Evolutionary conservation across 1,284 basidiomycete genomes (phyloP), one percentile per base, ranked within the genome.

Genomic region (Chondrostereum purpureum): DNA sequence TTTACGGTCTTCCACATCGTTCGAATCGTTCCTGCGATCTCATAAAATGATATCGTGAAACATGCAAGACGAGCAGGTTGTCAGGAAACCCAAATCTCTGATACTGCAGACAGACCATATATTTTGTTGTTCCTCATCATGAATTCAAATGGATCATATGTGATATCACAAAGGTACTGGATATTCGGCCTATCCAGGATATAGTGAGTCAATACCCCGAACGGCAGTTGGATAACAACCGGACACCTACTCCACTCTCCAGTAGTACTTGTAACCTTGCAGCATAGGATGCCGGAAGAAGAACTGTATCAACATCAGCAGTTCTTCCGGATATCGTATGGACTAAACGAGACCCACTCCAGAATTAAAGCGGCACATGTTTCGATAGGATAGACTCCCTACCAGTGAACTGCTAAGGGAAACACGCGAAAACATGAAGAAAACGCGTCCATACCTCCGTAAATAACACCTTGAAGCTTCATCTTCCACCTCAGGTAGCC

Each of bases 121-220:
- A 76, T 67, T 60, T 88, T 89, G 50, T 80, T 73, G 54, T 86
- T 67, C 33, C 84, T 72, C 56, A 83, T 70, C 85, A 90, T 86
- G 60, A 74, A 79, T 2, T 78, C 49, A 69, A 89, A 89, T 0
- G 86, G 86, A 53, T 90, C 87, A 50, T 77, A 78, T 38, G 73
- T 67, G 41, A 87, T 60, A 53, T 89, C 78, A 59, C 87, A 90
- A 62, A 78, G 78, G 63, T 82, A 84, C 58, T 82, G 78, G 49
- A 88, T 78, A 43, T 75, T 72, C 0, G 87, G 86, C 50, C 76
- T 78, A 31, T 8, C 27, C n/a, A 31, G 8, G 8, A 31, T n/a
- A 31, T n/a, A 8, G 8, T 31, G 8, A 31, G 27, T 31, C 27
- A n/a, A n/a, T 8, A 31, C 8, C 8, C 8, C 8, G 38, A 31